Evolutionary conservation across 768 basidiomycete genomes (phyloP).

Genomic region (Leccinum imitatum): DNA sequence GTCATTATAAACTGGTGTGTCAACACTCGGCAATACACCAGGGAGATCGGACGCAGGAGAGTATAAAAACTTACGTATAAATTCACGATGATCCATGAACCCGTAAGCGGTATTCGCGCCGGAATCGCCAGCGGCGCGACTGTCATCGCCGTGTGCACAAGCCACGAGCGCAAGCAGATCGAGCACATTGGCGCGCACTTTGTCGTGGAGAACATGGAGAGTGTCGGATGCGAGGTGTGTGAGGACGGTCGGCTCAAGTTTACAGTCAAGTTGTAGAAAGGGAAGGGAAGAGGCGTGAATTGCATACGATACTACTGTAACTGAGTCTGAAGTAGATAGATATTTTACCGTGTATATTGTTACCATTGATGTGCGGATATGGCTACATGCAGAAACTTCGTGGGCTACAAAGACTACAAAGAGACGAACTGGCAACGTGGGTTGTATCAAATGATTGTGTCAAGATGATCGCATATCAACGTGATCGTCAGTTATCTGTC

Average conservation of each 20-base stretch:
- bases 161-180: constrained; percentile 47
- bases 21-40: constrained; percentile 5
- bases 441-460: background rate
- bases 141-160: constrained; percentile 74
- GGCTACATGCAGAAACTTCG: constrained; percentile 4
- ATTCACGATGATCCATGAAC: constrained; percentile 66
- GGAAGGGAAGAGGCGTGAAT: background rate
- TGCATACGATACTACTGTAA: background rate
- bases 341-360: background rate
- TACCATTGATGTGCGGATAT: background rate
- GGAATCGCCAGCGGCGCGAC: constrained; percentile 73
- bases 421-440: background rate
- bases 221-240: constrained; percentile 40
- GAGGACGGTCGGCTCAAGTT: constrained; percentile 46
- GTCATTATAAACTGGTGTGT: constrained; percentile 50
- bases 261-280: constrained; percentile 31
- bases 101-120: constrained; percentile 66
- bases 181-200: constrained; percentile 46
- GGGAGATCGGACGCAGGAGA: background rate
- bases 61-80: constrained; percentile 48
- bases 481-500: background rate
- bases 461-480: background rate
- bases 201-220: constrained; percentile 55
- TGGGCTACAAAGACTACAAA: constrained; percentile 6
- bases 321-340: background rate